Conservation (phyloP, 1,284 basidiomycete genomes). For the Meira nashicola region DNA sequence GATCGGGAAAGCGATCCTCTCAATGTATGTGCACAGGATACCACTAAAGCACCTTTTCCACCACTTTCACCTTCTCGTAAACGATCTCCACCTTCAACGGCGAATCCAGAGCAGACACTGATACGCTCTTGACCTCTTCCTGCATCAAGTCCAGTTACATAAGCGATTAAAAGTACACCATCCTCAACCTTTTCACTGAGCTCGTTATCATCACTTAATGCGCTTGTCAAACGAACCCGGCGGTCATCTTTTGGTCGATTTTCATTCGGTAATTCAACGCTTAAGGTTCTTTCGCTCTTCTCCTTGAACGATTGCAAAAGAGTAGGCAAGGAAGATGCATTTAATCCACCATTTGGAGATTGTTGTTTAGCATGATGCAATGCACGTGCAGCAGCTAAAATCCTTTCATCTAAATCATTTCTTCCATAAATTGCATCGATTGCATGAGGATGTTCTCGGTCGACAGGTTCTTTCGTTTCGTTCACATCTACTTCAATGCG, state of each 20-base stretch:
- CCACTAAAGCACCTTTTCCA: constrained; percentile 55
- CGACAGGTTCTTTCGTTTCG: constrained; percentile 20
- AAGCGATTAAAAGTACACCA: constrained; percentile 62
- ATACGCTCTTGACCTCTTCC: constrained; percentile 57
- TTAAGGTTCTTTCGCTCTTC: constrained; percentile 23
- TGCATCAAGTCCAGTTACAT: constrained; percentile 55
- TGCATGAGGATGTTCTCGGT: constrained; percentile 37
- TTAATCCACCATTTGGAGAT: background rate
- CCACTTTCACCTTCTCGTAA: constrained; percentile 19
- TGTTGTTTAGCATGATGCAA: constrained; percentile 6
- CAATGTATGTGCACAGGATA: constrained; percentile 67
- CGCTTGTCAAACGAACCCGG: constrained; percentile 32
- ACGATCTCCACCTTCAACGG: constrained; percentile 53
- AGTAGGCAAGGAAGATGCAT: background rate
- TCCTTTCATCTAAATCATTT: constrained; percentile 41
- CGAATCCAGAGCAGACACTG: constrained; percentile 65
- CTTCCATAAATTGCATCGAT: constrained; percentile 36
- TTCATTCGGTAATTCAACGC: constrained; percentile 48
- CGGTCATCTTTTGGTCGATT: constrained; percentile 28
- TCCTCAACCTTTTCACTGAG: constrained; percentile 47
- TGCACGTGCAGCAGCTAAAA: constrained; percentile 29
- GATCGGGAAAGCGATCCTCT: background rate
- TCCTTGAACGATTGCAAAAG: constrained; percentile 13
- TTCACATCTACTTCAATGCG: constrained; percentile 22
- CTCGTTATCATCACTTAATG: constrained; percentile 30